These are phyloP conservation scores for Stemphylium lycopersici DNA, from an alignment of 2,329 filamentous ascomycete genomes.

Conservation along the genomic window DNA sequence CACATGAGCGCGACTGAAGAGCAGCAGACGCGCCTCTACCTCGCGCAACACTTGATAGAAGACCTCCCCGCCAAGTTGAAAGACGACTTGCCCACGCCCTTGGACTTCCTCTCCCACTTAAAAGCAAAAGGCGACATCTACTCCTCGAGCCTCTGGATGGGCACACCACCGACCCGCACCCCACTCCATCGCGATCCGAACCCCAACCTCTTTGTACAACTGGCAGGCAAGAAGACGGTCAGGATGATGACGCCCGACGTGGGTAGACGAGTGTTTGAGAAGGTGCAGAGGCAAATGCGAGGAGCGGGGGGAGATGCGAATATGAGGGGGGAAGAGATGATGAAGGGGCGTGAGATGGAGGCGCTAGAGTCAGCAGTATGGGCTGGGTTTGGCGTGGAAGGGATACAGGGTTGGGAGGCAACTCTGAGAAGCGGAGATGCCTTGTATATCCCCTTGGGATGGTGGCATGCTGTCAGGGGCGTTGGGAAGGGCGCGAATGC, in stretches of 20 bases:
- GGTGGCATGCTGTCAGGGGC: slow-evolving; percentile 86
- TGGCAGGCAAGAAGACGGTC: slow-evolving; percentile 74
- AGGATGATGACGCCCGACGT: slow-evolving; percentile 70
- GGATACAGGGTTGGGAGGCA: slow-evolving; percentile 41
- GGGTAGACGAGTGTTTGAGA: slow-evolving; percentile 69
- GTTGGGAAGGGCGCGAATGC: slow-evolving; percentile 63
- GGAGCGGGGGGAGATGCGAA: slow-evolving; percentile 50
- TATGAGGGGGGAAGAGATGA: slow-evolving; percentile 86
- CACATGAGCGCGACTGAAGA: slow-evolving; percentile 51
- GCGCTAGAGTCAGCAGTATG: slow-evolving; percentile 74
- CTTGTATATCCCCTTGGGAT: slow-evolving; percentile 79
- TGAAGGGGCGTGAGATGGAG: slow-evolving; percentile 75
- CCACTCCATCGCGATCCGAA: slow-evolving; percentile 93
- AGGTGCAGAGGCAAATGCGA: slow-evolving; percentile 52
- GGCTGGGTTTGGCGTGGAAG: slow-evolving; percentile 50
- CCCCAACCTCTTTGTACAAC: slow-evolving; percentile 87
- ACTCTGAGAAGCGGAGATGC: slow-evolving; percentile 69
- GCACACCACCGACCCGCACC: slow-evolving; percentile 83
- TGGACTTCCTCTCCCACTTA: slow-evolving; percentile 61
- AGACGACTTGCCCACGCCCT: slow-evolving; percentile 71
- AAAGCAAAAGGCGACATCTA: slow-evolving; percentile 83
- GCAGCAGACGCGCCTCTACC: slow-evolving; percentile 66
- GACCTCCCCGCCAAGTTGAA: slow-evolving; percentile 69
- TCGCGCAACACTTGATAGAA: slow-evolving; percentile 78
- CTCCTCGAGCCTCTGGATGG: slow-evolving; percentile 85